Conservation (phyloP, 2,329 filamentous ascomycete genomes). For the Exophiala dermatitidis region DNA sequence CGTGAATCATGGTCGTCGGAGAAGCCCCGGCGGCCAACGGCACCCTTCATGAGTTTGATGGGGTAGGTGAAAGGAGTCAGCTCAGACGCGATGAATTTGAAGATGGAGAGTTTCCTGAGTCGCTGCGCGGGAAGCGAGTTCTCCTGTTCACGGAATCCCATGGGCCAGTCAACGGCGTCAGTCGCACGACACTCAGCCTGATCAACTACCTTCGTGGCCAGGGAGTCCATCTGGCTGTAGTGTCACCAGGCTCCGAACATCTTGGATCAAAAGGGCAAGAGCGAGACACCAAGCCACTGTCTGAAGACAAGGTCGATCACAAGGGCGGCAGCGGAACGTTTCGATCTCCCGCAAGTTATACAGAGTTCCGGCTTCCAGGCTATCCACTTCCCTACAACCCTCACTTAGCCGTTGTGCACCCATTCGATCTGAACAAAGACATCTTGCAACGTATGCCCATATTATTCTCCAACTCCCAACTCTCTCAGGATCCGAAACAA, state of each 20-base stretch:
- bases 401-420: conserved; percentile 62
- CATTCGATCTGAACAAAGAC: conserved; percentile 51
- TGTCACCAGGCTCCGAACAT: conserved; percentile 50
- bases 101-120: conserved; percentile 34
- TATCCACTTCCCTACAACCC: conserved; percentile 65
- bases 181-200: conserved; percentile 61
- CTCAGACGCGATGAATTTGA: background rate
- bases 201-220: conserved; percentile 60
- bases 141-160: conserved; percentile 65
- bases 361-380: conserved; percentile 55
- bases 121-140: conserved; percentile 55
- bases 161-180: conserved; percentile 67
- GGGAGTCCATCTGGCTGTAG: conserved; percentile 58
- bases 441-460: too few species aligned
- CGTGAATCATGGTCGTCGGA: too few species aligned
- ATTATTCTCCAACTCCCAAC: too few species aligned
- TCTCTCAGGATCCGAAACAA: too few species aligned
- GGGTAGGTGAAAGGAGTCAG: too few species aligned
- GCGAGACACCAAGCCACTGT: too few species aligned
- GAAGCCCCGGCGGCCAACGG: too few species aligned
- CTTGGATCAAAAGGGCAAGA: too few species aligned
- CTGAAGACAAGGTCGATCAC: too few species aligned
- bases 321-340: too few species aligned
- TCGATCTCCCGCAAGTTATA: conserved; percentile 12
- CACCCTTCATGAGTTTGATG: too few species aligned